Evolutionary conservation across 129 eudicot species (phyloP).

Genomic region (Escallonia rubra): DNA sequence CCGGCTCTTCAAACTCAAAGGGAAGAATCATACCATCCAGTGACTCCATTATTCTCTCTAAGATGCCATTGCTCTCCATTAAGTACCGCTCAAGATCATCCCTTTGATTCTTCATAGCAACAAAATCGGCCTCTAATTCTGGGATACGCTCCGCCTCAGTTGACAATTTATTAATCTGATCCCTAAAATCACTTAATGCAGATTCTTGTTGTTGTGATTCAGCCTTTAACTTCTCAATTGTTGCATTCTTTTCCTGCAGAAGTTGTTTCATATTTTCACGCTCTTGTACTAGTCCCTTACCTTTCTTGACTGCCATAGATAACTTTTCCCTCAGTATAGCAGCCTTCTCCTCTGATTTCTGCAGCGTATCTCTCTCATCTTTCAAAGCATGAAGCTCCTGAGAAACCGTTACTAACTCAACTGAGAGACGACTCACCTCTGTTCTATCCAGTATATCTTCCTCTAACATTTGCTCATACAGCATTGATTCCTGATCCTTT

Average conservation of each 20-base stretch:
- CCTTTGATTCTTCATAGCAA: constrained; percentile 41
- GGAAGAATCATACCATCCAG: constrained; percentile 53
- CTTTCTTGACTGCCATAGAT: constrained; percentile 94
- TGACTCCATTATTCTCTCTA: constrained; percentile 51
- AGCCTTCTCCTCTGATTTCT: constrained; percentile 68
- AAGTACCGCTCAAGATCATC: constrained; percentile 64
- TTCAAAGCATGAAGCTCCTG: constrained; percentile 44
- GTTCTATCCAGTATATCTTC: constrained; percentile 34
- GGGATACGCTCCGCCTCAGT: constrained; percentile 43
- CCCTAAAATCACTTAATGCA: constrained; percentile 34
- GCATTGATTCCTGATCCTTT: constrained; percentile 45
- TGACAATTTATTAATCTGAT: constrained; percentile 43
- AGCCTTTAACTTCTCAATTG: constrained; percentile 57
- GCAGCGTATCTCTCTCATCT: constrained; percentile 46
- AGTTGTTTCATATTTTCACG: constrained; percentile 67
- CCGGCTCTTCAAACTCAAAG: constrained; percentile 51
- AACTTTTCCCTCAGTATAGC: constrained; percentile 73
- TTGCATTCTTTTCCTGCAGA: constrained; percentile 65
- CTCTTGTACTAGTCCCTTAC: constrained; percentile 96
- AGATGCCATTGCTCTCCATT: constrained; percentile 51
- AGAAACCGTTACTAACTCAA: constrained; percentile 35
- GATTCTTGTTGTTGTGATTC: constrained; percentile 51
- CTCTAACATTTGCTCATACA: constrained; percentile 49
- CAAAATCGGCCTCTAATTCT: constrained; percentile 49
- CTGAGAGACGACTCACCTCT: constrained; percentile 37